Evolutionary conservation across 202 grass and related monocot species (phyloP), one percentile per base, ranked within the genome.

Genomic region (Hordeum pubiflorum): DNA sequence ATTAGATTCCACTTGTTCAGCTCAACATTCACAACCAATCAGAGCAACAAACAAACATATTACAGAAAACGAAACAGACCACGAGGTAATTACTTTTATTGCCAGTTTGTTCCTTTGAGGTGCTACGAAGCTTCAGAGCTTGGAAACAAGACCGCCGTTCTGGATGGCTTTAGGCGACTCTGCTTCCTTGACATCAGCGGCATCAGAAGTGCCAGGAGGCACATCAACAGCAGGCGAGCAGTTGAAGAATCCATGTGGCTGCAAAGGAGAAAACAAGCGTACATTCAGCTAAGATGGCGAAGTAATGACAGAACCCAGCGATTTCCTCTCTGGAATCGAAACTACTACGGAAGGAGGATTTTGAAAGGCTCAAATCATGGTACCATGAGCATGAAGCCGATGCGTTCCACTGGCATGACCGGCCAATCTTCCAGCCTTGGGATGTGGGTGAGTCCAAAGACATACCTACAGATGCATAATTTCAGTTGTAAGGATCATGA

Each of bases 211-310:
- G 72, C 86, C 78, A 0, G 92, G 97, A 74, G 92, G 89, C 75
- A 99, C 97, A 43, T 99, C 97, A 1, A 99, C 89, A 0, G 97
- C 91, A 21, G 97, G 89, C 14, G 97, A 99, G 67, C 97, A 91
- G 86, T 99, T 99, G 92, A 99, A 99, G 92, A 99, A 99, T 68
- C 97, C 97, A 27, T 99, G 91, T 2, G 97, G 97, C 97, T 99
- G 91, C 26, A 89, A 63, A 10, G 0, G 43, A 56, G 3, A 46
- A 62, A 78, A 63, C 26, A 69, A 75, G 20, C 31, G 0, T 27
- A 29, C 41, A 10, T 24, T 69, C 73, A 63, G 75, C 31, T 34
- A 4, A 9, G 2, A 57, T 52, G 22, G 2, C 2, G 6, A 75
- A 52, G 13, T 2, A 67, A 67, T 4, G 3, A 18, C 32, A 14